phyloP scores from a whole-genome alignment of 2,329 filamentous ascomycete species.

The Lojkania enalia region DNA sequence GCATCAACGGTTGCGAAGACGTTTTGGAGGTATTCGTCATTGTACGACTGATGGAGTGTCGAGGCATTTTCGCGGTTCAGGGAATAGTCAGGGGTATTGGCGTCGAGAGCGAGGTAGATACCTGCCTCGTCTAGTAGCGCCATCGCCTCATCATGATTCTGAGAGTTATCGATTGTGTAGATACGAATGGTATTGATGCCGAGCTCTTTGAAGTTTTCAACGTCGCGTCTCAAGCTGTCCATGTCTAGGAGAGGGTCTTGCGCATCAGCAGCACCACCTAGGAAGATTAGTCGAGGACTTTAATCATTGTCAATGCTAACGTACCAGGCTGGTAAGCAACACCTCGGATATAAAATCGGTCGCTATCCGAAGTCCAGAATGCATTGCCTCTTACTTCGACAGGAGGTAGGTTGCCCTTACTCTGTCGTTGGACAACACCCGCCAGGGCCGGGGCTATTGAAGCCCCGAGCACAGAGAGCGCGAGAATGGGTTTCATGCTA shows the following conservation, averaged over 20 bases:
- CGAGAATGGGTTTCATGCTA: slow-evolving; percentile 36
- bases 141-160: slow-evolving; percentile 85
- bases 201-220: slow-evolving; percentile 78
- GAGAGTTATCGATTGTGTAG: slow-evolving; percentile 87
- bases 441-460: slow-evolving; percentile 32
- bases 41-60: slow-evolving; percentile 68
- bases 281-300: slow-evolving; percentile 14
- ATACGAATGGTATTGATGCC: slow-evolving; percentile 90
- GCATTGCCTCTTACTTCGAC: slow-evolving; percentile 65
- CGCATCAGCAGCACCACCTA: slow-evolving; percentile 47
- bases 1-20: slow-evolving; percentile 80
- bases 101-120: slow-evolving; percentile 90
- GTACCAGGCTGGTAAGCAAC: slow-evolving; percentile 69
- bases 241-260: slow-evolving; percentile 76
- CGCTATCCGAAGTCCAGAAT: slow-evolving; percentile 63
- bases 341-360: slow-evolving; percentile 64
- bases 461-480: slow-evolving; percentile 32
- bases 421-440: slow-evolving; percentile 27
- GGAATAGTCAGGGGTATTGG: slow-evolving; percentile 86
- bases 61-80: slow-evolving; percentile 74
- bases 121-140: slow-evolving; percentile 74
- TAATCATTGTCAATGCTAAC: slow-evolving; percentile 38
- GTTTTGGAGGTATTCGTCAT: slow-evolving; percentile 79
- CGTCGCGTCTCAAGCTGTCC: slow-evolving; percentile 72
- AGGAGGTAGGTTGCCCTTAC: slow-evolving; percentile 51